Base-by-base conservation (phyloP, 306 rosid species). In the Potentilla sterilis region DNA sequence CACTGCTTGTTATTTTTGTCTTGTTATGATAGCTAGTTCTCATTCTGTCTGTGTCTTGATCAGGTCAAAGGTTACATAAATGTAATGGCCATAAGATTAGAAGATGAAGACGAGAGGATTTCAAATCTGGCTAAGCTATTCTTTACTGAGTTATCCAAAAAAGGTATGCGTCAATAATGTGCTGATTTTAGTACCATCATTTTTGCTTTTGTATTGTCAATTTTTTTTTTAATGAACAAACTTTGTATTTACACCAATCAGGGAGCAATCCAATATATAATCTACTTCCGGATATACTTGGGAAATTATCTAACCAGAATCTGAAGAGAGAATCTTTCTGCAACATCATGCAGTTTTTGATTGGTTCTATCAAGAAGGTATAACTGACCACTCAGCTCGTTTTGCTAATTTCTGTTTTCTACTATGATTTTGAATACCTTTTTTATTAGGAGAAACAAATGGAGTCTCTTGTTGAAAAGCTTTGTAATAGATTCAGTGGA, bases 391-490 rank as follows among this genome's bases (percentile, higher is more conserved):
- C 37, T 19, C 6, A 74, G 79, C 69, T 73, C 35, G 46, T 28
- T 72, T 67, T 48, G 59, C 61, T 74, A 68, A 44, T 63, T 22
- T 66, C 65, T 52, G 24, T 83, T 79, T 43, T 34, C 57, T 62
- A 59, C 69, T 48, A 43, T 44, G 70, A 47, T 38, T 69, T 84
- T 76, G 28, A 28, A 80, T 77, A 77, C 76, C 49, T 52, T n/a
- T 81, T 62, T 79, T 80, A 1, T 70, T 83, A 94, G 98, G 98
- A 94, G 79, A 89, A 89, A 79, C 97, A 94, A 81, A 94, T 89
- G 97, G 98, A 94, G 80, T 86, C 98, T 57, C 95, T 94, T 78
- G 97, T 94, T 77, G 98, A 94, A 86, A 94, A 94, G 90, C 86
- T 94, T 46, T 94, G 97, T 68, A 92, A 94, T 81, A 83, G 98